Conservation (phyloP, 805 yeast species). For the Candida dajiaensis region DNA sequence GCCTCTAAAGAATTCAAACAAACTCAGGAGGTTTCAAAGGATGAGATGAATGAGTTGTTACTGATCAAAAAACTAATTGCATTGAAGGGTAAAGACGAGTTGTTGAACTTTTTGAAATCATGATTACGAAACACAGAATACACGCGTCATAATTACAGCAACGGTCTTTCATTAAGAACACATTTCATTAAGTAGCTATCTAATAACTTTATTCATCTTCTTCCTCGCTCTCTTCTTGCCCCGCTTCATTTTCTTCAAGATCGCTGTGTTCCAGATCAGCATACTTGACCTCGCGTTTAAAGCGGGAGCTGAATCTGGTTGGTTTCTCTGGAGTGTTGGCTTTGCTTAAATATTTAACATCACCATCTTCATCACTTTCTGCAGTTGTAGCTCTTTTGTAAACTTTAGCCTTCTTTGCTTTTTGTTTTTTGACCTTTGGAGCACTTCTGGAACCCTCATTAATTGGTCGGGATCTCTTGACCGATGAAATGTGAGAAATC, state of each 20-base stretch:
- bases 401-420: conserved; percentile 3
- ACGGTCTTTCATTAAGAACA: neutral
- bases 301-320: conserved; percentile 39
- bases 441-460: conserved; percentile 9
- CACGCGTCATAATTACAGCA: neutral
- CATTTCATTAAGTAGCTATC: neutral
- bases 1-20: conserved; percentile 25
- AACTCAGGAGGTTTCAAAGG: conserved; percentile 10
- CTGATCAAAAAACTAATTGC: conserved; percentile 57
- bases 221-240: conserved; percentile 1
- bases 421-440: conserved; percentile 17
- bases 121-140: neutral
- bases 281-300: conserved; percentile 30
- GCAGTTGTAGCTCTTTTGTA: conserved; percentile 7
- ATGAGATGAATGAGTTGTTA: conserved; percentile 46
- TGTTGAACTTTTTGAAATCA: conserved; percentile 49
- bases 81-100: conserved; percentile 61
- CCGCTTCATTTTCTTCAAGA: neutral
- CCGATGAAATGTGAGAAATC: conserved; percentile 23
- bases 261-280: conserved; percentile 18
- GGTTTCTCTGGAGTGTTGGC: conserved; percentile 15
- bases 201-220: neutral
- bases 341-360: neutral
- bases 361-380: conserved; percentile 12
- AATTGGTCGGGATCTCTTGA: conserved; percentile 12